Evolutionary conservation across 2,329 filamentous ascomycete genomes (phyloP).

Genomic region (Ascochyta pisi): DNA sequence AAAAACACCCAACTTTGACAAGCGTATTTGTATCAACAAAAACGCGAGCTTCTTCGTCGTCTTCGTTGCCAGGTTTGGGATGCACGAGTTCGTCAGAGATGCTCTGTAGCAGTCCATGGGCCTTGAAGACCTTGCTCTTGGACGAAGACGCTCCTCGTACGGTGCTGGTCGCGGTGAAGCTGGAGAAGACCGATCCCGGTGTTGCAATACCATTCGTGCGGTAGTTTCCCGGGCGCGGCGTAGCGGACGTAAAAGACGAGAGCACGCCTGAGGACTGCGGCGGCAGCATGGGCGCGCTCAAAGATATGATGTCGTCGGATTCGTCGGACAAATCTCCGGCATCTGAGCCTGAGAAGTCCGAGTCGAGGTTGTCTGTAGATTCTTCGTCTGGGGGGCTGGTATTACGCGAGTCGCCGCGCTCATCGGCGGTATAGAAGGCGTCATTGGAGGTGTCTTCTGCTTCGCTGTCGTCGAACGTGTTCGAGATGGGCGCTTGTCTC

Average conservation of each 20-base stretch:
- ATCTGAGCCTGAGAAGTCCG: slow-evolving; percentile 68
- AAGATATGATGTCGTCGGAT: slow-evolving; percentile 91
- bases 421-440: slow-evolving; percentile 89
- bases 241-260: slow-evolving; percentile 80
- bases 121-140: slow-evolving; percentile 81
- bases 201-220: slow-evolving; percentile 78
- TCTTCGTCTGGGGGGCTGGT: slow-evolving; percentile 50
- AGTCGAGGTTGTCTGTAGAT: slow-evolving; percentile 55
- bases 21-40: slow-evolving; percentile 89
- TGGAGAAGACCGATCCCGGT: slow-evolving; percentile 88
- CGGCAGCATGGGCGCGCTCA: slow-evolving; percentile 79
- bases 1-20: slow-evolving; percentile 92
- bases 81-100: slow-evolving; percentile 83
- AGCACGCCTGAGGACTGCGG: slow-evolving; percentile 80
- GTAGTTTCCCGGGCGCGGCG: slow-evolving; percentile 75
- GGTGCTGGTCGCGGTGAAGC: slow-evolving; percentile 82
- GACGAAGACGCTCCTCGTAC: slow-evolving; percentile 71
- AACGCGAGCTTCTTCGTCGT: slow-evolving; percentile 84
- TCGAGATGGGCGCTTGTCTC: slow-evolving; percentile 62
- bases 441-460: slow-evolving; percentile 90
- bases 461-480: slow-evolving; percentile 69
- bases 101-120: slow-evolving; percentile 74
- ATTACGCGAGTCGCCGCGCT: slow-evolving; percentile 56
- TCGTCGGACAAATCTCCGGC: slow-evolving; percentile 88
- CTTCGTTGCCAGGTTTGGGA: slow-evolving; percentile 81